Evolutionary conservation across 768 basidiomycete genomes (phyloP), one percentile per base, ranked within the genome.

Genomic region (Cyathus striatus): DNA sequence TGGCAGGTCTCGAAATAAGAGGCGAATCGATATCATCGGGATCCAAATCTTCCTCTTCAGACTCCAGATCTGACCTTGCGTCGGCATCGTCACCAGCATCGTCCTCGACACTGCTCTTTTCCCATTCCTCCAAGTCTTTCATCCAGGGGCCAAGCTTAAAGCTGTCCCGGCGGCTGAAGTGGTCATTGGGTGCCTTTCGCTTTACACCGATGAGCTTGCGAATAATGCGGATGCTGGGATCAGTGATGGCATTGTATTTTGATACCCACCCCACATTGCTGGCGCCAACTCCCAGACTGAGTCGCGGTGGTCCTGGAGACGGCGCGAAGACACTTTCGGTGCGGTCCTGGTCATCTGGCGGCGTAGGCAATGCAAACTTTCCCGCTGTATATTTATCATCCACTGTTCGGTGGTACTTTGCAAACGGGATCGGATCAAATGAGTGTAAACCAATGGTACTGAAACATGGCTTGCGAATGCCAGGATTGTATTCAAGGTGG

Each of bases 391-490:
- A 90, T 62, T 92, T 92, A 7, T 78, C 78, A 55, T 91, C 88
- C 12, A 78, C 68, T 12, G 69, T 49, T 14, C 74, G 69, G 55
- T 90, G 83, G 34, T 72, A 76, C 7, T 68, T 59, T 0, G 83
- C 76, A 46, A 92, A 90, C 0, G 83, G 79, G 20, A 92, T 86
- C 0, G 89, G 80, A 26, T 88, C 84, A 47, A 89, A 91, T n/a
- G n/a, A n/a, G n/a, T n/a, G n/a, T 49, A 55, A 55, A 20, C 46
- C 46, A 46, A 49, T 39, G 34, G 48, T 50, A 30, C 30, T 45
- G n/a, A n/a, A n/a, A n/a, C n/a, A n/a, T 6, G 58, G 56, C 12
- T 55, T 57, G 9, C 49, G 51, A 3, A 59, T 48, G 6, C 52
- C 39, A n/a, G 49, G 43, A 6, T 60, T 57, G 21, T 48, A 49